Evolutionary conservation across 139 green algal species (phyloP), one percentile per base, ranked within the genome.

Genomic region (Zygnema circumcarinatum): DNA sequence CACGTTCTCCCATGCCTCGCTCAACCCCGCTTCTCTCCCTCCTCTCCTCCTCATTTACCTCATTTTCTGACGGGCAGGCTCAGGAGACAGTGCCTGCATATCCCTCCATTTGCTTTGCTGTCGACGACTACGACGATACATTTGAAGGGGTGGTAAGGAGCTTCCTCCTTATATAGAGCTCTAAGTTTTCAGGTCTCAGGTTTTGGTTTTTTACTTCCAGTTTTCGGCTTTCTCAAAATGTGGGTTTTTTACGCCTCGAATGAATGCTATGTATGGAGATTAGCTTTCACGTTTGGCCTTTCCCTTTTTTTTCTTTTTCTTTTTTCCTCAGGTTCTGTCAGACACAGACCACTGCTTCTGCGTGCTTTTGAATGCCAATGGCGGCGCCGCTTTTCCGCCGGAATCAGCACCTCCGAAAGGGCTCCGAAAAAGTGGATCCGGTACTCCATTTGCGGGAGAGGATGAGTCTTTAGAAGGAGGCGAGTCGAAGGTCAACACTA

Each of bases 61-160:
- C n/a, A n/a, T n/a, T n/a, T n/a, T n/a, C n/a, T n/a, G n/a, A n/a
- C n/a, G n/a, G 33, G 69, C 82, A 88, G 82, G 62, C 82, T 2
- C 35, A n/a, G 7, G 72, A 88, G 22, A 88, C 93, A n/a, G 42
- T 32, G 16, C 1, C 83, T 0, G 90, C 87, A 35, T 97, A 95
- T 85, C 95, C 95, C 0, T 90, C 96, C 85, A 93, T 97, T 52
- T 95, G 90, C 84, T 97, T 97, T 72, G 93, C 93, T 3, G 91
- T 97, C 29, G 95, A 97, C 69, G 78, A 93, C 79, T 96, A 93
- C 81, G 93, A 95, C 56, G 76, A 93, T 0, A 88, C 89, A 2
- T 95, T 97, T 81, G 42, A 94, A 0, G 86, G 91, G 32, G 40
- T 96, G 92, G 92, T 95, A 72, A 41, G 74, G 2, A 25, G 25